Evolutionary conservation across 139 green algal genomes (phyloP), one percentile per base, ranked within the genome.

Genomic region (Tetradesmus obliquus): DNA sequence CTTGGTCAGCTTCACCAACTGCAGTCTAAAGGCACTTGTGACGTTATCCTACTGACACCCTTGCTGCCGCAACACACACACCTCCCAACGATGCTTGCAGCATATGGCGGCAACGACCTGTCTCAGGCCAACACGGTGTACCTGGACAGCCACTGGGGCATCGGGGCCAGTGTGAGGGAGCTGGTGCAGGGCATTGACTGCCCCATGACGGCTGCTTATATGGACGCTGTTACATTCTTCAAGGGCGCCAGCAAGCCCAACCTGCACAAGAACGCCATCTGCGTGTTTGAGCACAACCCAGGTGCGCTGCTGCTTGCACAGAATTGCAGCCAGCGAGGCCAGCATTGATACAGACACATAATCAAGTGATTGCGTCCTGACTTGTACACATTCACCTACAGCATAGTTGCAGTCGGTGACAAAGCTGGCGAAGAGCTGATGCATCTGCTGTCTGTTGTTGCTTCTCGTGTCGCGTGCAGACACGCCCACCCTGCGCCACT

Each of bases 51-150:
- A 45, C 32, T 45, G 32, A 45, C 32, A 45, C 0, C 32, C 32
- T 45, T 45, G 32, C 32, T 45, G 32, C 32, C 32, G 32, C 32
- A 45, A 45, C 32, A 45, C 32, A 45, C 32, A 45, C 13, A 76
- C 7, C 55, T 32, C 62, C 32, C 71, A 19, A 57, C 6, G 12
- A 58, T 13, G 5, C 20, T 7, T 87, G 82, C 91, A 93, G 91
- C 91, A 6, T 93, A 93, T 45, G 91, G 91, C 4, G 91, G 81
- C 17, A 53, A 2, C 5, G 74, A 90, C 71, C 55, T 91, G 9
- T 72, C 85, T 0, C 91, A 93, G 87, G 83, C 82, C 57, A 83
- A 86, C 82, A 93, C 91, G 0, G 69, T 93, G 32, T 93, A 92
- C 57, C 58, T 93, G 0, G 91, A 93, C 82, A 86, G 55, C 53